These are phyloP conservation scores for Ustilago hordei DNA, from an alignment of 1,284 basidiomycete genomes.

Conservation along the genomic window DNA sequence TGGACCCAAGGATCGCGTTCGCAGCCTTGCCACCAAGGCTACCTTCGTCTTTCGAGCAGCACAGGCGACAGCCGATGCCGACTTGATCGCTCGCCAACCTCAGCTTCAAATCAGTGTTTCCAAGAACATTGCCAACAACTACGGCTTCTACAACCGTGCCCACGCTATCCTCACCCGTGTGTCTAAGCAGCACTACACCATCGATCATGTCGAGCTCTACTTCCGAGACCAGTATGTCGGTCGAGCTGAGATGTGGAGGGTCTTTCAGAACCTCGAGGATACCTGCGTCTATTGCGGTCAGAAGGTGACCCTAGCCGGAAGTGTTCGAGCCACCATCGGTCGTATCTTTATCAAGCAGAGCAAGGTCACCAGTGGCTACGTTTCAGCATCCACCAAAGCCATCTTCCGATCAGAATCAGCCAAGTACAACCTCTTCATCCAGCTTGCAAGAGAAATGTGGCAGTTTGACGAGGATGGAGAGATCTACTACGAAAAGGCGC, in stretches of 20 bases:
- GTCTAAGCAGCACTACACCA: constrained; percentile 49
- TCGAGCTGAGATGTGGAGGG: constrained; percentile 69
- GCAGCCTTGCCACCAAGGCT: constrained; percentile 31
- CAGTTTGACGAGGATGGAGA: constrained; percentile 93
- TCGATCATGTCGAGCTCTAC: constrained; percentile 69
- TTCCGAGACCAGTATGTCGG: constrained; percentile 69
- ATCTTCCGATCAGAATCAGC: constrained; percentile 89
- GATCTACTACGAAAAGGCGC: constrained; percentile 90
- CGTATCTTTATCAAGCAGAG: constrained; percentile 65
- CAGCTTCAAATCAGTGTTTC: constrained; percentile 65
- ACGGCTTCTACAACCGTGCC: constrained; percentile 61
- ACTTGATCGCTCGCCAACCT: constrained; percentile 51
- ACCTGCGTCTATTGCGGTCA: constrained; percentile 69
- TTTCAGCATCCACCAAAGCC: constrained; percentile 85
- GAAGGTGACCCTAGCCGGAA: constrained; percentile 61
- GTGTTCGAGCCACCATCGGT: constrained; percentile 66
- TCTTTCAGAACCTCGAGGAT: constrained; percentile 62
- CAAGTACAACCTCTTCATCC: constrained; percentile 84
- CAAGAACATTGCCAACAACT: constrained; percentile 55
- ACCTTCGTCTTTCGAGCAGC: constrained; percentile 60
- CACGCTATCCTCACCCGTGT: constrained; percentile 60
- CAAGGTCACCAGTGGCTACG: constrained; percentile 77
- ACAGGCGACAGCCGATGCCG: constrained; percentile 57
- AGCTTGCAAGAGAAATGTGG: constrained; percentile 95
- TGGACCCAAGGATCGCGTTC: constrained; percentile 34